Evolutionary conservation across 2,329 filamentous ascomycete species (phyloP).

Genomic region (Phoma sp.): DNA sequence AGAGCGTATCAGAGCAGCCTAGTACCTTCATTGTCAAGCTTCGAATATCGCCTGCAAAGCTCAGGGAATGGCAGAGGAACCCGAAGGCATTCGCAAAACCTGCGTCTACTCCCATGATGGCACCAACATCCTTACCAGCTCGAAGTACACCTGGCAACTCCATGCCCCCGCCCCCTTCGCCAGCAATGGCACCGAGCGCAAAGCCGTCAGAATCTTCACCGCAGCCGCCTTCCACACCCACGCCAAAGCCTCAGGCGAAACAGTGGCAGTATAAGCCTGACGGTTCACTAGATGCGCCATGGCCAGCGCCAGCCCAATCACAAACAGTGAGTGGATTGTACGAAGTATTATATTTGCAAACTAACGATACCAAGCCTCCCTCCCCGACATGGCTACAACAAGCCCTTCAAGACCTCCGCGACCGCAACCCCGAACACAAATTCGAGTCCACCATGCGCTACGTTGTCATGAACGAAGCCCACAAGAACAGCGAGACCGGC

Average conservation of each 20-base stretch:
- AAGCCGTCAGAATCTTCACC: constrained; percentile 43
- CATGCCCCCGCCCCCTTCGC: constrained; percentile 64
- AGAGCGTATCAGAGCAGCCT: constrained; percentile 74
- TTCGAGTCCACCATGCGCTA: constrained; percentile 95
- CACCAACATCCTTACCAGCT: constrained; percentile 56
- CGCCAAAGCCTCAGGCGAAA: constrained; percentile 38
- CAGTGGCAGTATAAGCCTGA: constrained; percentile 48
- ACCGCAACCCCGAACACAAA: constrained; percentile 76
- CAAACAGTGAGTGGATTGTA: constrained; percentile 64
- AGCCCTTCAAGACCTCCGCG: constrained; percentile 75
- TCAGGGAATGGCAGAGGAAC: constrained; percentile 70
- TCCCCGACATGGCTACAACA: constrained; percentile 84
- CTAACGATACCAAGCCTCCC: constrained; percentile 68
- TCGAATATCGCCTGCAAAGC: constrained; percentile 73
- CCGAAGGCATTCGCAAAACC: constrained; percentile 53
- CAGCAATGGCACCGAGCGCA: constrained; percentile 49
- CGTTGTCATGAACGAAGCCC: constrained; percentile 72
- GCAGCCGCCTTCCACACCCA: constrained; percentile 48
- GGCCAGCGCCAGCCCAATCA: constrained; percentile 66
- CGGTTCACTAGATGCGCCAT: constrained; percentile 70
- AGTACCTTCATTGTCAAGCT: constrained; percentile 73
- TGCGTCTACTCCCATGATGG: constrained; percentile 55
- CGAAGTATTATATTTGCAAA: not conserved
- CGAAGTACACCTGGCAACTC: constrained; percentile 60
- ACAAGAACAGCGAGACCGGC: constrained; percentile 62